Percentiles rank a stretch among this genome's conserved stretches.
phyloP scores from a whole-genome alignment of 495 filamentous ascomycete genomes.

The Pyronema domesticum region DNA sequence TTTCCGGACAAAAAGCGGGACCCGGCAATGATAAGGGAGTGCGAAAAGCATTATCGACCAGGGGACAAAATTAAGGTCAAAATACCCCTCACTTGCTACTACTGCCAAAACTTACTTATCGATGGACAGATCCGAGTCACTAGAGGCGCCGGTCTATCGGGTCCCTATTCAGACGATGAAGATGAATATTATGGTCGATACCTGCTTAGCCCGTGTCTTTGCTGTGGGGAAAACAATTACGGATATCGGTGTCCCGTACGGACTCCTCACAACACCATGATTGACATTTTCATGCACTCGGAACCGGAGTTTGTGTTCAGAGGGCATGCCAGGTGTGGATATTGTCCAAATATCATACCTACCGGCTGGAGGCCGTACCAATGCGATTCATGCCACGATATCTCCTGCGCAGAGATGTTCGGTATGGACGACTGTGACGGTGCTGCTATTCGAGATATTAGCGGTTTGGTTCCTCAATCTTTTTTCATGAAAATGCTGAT shows the following conservation, averaged over 20 bases:
- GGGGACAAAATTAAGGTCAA: too few species aligned
- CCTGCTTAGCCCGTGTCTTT: conserved; percentile 10
- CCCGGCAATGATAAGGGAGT: too few species aligned
- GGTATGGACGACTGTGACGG: neutral
- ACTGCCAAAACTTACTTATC: too few species aligned
- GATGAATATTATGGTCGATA: conserved; percentile 10
- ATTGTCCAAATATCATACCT: conserved; percentile 7
- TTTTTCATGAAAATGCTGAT: neutral
- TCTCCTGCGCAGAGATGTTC: conserved; percentile 11
- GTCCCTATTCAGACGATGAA: conserved; percentile 1
- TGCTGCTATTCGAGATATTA: neutral
- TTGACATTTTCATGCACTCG: neutral
- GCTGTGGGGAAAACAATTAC: conserved; percentile 4
- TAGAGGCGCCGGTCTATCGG: too few species aligned
- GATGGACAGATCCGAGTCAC: too few species aligned
- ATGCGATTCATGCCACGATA: conserved; percentile 6
- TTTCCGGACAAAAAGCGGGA: conserved; percentile 51
- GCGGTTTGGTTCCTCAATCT: neutral
- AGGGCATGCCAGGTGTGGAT: conserved; percentile 9
- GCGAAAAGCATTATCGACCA: too few species aligned
- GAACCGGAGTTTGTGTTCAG: neutral
- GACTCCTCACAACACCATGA: conserved; percentile 2
- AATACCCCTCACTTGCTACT: too few species aligned
- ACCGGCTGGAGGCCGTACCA: conserved; percentile 13
- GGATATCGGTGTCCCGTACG: conserved; percentile 10